Percentiles rank a stretch among this genome's conserved stretches.
Conservation (phyloP, 208 protist genomes). For the Leishmania tropica region DNA sequence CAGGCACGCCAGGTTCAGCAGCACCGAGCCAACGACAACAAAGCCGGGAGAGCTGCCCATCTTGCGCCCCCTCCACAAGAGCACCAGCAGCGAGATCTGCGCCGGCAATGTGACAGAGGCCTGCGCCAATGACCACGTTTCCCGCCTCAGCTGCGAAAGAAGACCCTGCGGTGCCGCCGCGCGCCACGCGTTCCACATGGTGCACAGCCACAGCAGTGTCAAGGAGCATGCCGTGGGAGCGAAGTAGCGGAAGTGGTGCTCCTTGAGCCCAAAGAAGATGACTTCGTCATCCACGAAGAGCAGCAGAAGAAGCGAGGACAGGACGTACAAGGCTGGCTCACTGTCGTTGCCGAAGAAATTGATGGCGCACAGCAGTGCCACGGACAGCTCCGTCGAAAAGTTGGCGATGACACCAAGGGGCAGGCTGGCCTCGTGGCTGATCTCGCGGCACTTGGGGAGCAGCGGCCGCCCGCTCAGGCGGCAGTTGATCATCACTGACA, state of each 20-base stretch:
- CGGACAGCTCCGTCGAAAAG: slow-evolving; percentile 52
- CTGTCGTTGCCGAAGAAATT: slow-evolving; percentile 65
- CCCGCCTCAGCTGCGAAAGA: slow-evolving; percentile 15
- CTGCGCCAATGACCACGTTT: slow-evolving; percentile 12
- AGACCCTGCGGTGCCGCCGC: slow-evolving; percentile 12
- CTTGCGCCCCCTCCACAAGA: slow-evolving; percentile 35
- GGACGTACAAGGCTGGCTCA: slow-evolving; percentile 68
- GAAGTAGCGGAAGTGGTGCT: slow-evolving; percentile 74
- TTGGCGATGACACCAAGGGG: slow-evolving; percentile 59
- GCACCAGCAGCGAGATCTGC: slow-evolving; percentile 22
- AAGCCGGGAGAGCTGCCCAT: slow-evolving; percentile 44
- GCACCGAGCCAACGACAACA: slow-evolving; percentile 40
- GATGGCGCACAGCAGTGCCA: slow-evolving; percentile 48
- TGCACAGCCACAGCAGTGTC: slow-evolving; percentile 47
- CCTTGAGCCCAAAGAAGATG: slow-evolving; percentile 48
- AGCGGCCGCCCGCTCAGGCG: slow-evolving; percentile 58
- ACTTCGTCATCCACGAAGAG: slow-evolving; percentile 72
- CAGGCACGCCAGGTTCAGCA: slow-evolving; percentile 49
- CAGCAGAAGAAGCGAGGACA: slow-evolving; percentile 63
- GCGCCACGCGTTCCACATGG: slow-evolving; percentile 50
- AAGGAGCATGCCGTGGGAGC: slow-evolving; percentile 45
- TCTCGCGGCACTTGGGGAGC: slow-evolving; percentile 46
- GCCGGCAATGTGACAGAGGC: slow-evolving; percentile 23
- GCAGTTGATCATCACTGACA: slow-evolving; percentile 71
- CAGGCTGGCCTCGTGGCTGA: slow-evolving; percentile 28